Percentiles rank a stretch among this genome's conserved stretches.
Conservation (phyloP, 306 rosid species). For the Castanospermum australe region DNA sequence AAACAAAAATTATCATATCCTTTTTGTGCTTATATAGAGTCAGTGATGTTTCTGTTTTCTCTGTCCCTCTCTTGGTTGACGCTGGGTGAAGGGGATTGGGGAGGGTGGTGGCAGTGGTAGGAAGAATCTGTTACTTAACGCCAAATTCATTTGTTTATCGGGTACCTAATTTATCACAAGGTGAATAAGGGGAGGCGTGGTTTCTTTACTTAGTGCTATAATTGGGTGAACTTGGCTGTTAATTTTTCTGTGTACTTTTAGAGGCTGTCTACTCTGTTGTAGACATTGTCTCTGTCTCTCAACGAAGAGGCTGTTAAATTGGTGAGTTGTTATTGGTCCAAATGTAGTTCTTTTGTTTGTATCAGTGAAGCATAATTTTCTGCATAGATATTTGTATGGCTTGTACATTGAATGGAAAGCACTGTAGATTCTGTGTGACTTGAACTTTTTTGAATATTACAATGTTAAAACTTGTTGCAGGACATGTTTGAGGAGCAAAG, state of each 20-base stretch:
- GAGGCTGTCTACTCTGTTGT: background rate
- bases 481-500: slow-evolving; percentile 81
- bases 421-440: background rate
- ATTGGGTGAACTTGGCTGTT: background rate
- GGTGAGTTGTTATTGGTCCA: background rate
- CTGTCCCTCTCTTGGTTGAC: background rate
- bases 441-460: background rate
- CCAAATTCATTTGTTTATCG: background rate
- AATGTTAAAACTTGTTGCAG: slow-evolving; percentile 33
- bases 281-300: background rate
- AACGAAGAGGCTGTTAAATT: background rate
- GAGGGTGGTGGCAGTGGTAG: background rate
- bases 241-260: background rate
- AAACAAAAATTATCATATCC: background rate
- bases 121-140: slow-evolving; percentile 5
- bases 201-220: slow-evolving; percentile 3
- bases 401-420: background rate
- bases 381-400: background rate
- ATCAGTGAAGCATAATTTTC: background rate
- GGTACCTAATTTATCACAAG: background rate
- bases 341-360: background rate
- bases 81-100: background rate
- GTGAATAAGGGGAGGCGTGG: background rate
- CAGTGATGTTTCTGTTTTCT: background rate
- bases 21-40: background rate